A percentile compares a stretch with the other conserved stretches of the same genome.
Conservation (phyloP, 441 rosid genomes). For the Gossypium schwendimanii region DNA sequence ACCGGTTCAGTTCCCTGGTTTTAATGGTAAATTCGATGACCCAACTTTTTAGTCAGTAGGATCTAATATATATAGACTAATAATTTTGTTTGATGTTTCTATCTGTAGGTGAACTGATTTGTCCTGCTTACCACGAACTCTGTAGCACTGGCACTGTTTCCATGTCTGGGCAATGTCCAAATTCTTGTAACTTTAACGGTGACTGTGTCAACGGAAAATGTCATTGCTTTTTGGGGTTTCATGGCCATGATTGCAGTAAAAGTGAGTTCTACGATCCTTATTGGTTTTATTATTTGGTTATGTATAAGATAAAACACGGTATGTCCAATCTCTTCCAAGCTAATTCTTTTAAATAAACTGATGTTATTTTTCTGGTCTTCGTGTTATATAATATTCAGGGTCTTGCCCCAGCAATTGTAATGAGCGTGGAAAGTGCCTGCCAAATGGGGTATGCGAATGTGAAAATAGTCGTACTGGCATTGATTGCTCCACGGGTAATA, state of each 20-base stretch:
- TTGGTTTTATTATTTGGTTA: background rate
- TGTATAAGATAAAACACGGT: background rate
- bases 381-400: constrained; percentile 32
- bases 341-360: background rate
- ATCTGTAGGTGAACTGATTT: constrained; percentile 71
- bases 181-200: constrained; percentile 79
- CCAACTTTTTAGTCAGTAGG: background rate
- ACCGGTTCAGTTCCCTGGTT: constrained; percentile 80
- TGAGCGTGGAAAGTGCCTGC: constrained; percentile 70
- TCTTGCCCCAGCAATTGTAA: constrained; percentile 81
- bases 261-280: constrained; percentile 43
- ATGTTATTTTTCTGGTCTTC: background rate
- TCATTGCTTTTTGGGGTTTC: constrained; percentile 83
- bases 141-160: constrained; percentile 48
- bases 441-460: constrained; percentile 69
- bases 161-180: constrained; percentile 69
- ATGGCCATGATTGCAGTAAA: constrained; percentile 78
- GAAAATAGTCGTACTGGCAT: constrained; percentile 73
- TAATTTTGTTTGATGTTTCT: constrained; percentile 13
- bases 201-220: constrained; percentile 87
- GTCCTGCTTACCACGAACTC: constrained; percentile 89
- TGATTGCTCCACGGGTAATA: constrained; percentile 91
- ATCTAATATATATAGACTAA: constrained; percentile 2
- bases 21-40: constrained; percentile 55
- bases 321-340: background rate